Conservation (phyloP, 495 filamentous ascomycete genomes). For the Aspergillus olivimuriae region DNA sequence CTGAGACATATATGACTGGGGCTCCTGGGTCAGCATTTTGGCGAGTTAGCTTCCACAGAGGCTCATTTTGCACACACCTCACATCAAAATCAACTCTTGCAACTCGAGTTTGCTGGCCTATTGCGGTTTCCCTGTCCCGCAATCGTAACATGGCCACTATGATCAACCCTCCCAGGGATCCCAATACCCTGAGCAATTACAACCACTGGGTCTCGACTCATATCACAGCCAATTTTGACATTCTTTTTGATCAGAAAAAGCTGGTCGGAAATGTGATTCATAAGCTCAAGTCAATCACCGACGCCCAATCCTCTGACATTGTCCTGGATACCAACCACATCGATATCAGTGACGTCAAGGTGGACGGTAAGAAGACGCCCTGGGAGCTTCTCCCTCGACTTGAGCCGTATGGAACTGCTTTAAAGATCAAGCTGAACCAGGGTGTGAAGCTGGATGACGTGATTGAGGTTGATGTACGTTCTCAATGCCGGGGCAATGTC, state of each 20-base stretch:
- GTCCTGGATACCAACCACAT: conserved; percentile 83
- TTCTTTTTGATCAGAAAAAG: conserved; percentile 71
- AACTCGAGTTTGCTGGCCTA: conserved; percentile 4
- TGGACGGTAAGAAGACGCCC: conserved; percentile 51
- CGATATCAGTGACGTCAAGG: conserved; percentile 57
- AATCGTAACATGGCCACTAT: conserved; percentile 36
- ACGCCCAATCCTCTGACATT: conserved; percentile 64
- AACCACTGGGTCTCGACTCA: conserved; percentile 75
- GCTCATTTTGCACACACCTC: background rate
- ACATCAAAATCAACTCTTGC: background rate
- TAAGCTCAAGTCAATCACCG: conserved; percentile 63
- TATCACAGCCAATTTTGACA: conserved; percentile 67
- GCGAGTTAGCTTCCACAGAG: conserved; percentile 2
- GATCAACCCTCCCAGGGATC: conserved; percentile 63
- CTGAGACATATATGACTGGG: conserved; percentile 5
- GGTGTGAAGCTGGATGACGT: conserved; percentile 54
- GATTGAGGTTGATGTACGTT: conserved; percentile 54
- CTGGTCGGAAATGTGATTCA: conserved; percentile 71
- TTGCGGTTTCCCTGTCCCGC: background rate
- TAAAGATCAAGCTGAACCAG: conserved; percentile 63
- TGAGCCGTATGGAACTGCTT: conserved; percentile 73
- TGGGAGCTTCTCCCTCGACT: conserved; percentile 64
- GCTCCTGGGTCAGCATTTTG: conserved; percentile 2
- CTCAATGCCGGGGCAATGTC: background rate
- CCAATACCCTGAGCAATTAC: conserved; percentile 90